Evolutionary conservation across 1,284 basidiomycete species (phyloP).

Genomic region (Mycocalia duriaeana): DNA sequence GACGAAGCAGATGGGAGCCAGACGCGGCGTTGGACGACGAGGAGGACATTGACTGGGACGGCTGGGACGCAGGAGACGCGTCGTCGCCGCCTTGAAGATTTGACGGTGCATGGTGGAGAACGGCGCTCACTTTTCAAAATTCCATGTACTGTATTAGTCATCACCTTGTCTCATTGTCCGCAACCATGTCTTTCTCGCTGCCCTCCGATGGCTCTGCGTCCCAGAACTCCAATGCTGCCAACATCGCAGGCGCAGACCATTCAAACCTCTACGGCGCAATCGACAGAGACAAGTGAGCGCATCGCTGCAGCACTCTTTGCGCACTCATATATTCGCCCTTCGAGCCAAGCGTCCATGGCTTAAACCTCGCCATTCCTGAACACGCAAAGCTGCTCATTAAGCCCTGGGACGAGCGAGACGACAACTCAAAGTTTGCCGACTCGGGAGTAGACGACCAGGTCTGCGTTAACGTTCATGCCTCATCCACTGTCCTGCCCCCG

Average conservation of each 20-base stretch:
- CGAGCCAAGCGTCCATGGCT: constrained; percentile 64
- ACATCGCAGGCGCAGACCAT: constrained; percentile 35
- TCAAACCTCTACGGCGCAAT: constrained; percentile 60
- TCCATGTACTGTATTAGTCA: no score
- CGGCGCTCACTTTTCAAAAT: no score
- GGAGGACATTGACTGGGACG: not conserved
- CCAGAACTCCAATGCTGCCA: constrained; percentile 26
- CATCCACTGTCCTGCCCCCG: not conserved
- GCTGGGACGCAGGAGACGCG: no score
- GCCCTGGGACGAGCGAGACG: constrained; percentile 74
- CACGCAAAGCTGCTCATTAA: constrained; percentile 72
- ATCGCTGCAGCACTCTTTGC: constrained; percentile 8
- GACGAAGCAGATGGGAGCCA: no score
- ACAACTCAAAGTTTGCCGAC: constrained; percentile 57
- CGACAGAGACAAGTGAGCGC: constrained; percentile 65
- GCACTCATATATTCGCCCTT: constrained; percentile 14
- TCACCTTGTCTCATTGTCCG: no score
- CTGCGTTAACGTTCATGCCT: constrained; percentile 14
- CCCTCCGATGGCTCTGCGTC: constrained; percentile 13
- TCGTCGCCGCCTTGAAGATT: no score
- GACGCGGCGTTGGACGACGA: not conserved
- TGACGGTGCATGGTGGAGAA: no score
- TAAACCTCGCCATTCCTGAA: constrained; percentile 74
- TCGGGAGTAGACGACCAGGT: constrained; percentile 81
- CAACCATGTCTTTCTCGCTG: not conserved